Evolutionary conservation across 805 yeast genomes (phyloP), one percentile per base, ranked within the genome.

Genomic region (Ogataea henricii): DNA sequence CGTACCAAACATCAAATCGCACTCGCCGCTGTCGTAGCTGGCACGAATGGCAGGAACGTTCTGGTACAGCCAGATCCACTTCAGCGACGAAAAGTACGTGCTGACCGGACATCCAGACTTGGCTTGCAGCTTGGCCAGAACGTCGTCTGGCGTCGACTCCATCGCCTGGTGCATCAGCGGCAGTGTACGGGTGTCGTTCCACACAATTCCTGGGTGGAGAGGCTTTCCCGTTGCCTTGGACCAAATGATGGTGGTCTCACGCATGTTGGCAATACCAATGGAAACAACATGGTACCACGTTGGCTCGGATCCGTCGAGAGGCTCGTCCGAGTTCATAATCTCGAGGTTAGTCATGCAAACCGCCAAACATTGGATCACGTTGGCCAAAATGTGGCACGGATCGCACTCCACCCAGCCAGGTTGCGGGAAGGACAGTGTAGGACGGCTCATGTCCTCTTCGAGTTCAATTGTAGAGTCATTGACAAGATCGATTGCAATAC

Each of bases 391-490:
- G 65, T 85, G 90, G 43, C 79, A 78, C 9, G 97, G 97, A 73
- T 87, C 86, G 68, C 94, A 90, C 70, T 91, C 97, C 30, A 89
- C 94, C 97, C 97, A 90, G 26, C 95, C 94, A 2, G 92, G 90
- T 54, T 81, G 78, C 2, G 94, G 92, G 65, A 83, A 86, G 50
- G 82, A 68, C 45, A 86, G 70, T n/a, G 94, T 86, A 43, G 91
- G 90, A 29, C 74, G 66, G 6, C 75, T 72, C 23, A 74, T 64
- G 62, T 72, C 71, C 55, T 79, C 81, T 66, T 85, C 91, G 54
- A 85, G 81, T 57, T 80, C 86, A 45, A 85, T 67, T 20, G 46
- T 42, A 52, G 76, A 73, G 51, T 77, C 81, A 50, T 68, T 74
- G 59, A 60, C 60, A 6, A 54, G 25, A 45, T 80, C 76, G 59